Evolutionary conservation across 352 stramenopile species (phyloP).

Genomic region (Globisporangium apiculatum): DNA sequence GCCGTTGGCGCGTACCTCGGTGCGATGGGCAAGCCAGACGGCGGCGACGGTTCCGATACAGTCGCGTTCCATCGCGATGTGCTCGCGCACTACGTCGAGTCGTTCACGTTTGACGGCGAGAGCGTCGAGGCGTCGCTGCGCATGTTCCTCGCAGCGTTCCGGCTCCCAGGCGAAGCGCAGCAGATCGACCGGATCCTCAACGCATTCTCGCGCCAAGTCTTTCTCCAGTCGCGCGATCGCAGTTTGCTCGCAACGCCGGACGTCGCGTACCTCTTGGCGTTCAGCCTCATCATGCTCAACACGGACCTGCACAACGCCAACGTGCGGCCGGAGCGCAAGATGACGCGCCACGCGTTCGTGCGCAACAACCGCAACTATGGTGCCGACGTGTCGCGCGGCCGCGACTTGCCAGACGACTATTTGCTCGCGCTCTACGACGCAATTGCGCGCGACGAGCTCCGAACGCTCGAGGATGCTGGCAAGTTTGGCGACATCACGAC

Average conservation of each 20-base stretch:
- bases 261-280: conserved; percentile 87
- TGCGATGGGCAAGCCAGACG: conserved; percentile 52
- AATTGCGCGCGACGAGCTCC: conserved; percentile 72
- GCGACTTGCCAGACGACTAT: conserved; percentile 65
- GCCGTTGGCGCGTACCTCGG: conserved; percentile 83
- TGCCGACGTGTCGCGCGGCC: conserved; percentile 66
- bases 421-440: conserved; percentile 66
- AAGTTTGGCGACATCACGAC: conserved; percentile 73
- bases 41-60: conserved; percentile 69
- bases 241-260: conserved; percentile 82
- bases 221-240: conserved; percentile 78
- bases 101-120: conserved; percentile 77
- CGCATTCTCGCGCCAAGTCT: conserved; percentile 79
- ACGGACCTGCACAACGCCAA: conserved; percentile 86
- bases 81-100: conserved; percentile 59
- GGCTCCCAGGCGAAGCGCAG: conserved; percentile 78
- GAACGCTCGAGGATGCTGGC: conserved; percentile 74
- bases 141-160: conserved; percentile 83
- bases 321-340: conserved; percentile 80
- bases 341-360: conserved; percentile 84
- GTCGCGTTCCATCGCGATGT: conserved; percentile 83
- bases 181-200: conserved; percentile 88
- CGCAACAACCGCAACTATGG: conserved; percentile 89
- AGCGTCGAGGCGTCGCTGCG: conserved; percentile 65
- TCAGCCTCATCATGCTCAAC: conserved; percentile 88